A percentile compares a stretch with the other conserved stretches of the same genome.
Conservation (phyloP, 805 yeast species). For the Zygoascus bituminiphila region DNA sequence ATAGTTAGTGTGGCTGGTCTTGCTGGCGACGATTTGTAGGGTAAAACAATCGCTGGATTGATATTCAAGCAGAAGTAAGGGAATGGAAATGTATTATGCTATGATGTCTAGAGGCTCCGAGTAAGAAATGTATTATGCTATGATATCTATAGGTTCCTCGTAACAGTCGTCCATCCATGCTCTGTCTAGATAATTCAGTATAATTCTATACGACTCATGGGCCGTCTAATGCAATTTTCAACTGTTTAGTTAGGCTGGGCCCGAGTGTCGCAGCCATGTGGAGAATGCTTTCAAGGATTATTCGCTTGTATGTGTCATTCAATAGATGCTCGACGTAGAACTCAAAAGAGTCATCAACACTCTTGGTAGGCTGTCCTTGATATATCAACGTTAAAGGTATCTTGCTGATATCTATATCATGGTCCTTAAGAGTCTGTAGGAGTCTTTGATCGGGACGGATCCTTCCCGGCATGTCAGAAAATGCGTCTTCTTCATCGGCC, state of each 20-base stretch:
- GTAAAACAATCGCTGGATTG: neutral
- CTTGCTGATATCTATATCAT: neutral
- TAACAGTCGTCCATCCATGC: too few species aligned
- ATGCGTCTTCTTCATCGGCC: neutral
- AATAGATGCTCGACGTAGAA: neutral
- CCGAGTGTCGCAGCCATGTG: neutral
- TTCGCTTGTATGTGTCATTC: neutral
- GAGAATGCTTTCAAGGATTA: neutral
- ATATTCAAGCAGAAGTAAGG: neutral
- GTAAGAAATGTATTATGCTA: too few species aligned
- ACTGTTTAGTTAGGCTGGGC: neutral
- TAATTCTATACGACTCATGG: neutral
- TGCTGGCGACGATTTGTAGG: constrained; percentile 58
- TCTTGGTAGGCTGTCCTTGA: neutral
- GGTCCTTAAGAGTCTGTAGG: neutral
- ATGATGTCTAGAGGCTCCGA: neutral
- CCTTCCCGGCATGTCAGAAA: constrained; percentile 11
- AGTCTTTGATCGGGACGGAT: neutral
- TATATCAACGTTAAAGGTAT: neutral
- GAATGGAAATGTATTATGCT: neutral
- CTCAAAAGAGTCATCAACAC: neutral
- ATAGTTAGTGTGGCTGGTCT: constrained; percentile 61
- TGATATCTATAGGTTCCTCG: too few species aligned
- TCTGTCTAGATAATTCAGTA: too few species aligned
- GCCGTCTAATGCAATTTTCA: neutral